Base-by-base conservation (phyloP, 169 alveolate genomes). In the Plasmodium yoelii region DNA sequence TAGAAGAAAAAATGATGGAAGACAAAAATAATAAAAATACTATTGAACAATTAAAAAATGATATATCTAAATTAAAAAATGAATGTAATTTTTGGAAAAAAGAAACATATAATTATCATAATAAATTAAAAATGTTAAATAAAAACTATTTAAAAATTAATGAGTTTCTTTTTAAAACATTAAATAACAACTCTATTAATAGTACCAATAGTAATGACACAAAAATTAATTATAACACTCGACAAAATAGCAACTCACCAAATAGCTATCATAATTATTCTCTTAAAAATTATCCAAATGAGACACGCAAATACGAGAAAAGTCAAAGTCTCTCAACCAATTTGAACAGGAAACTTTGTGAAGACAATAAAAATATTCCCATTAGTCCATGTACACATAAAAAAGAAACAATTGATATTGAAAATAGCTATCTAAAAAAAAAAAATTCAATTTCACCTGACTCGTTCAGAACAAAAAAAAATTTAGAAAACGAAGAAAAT, bases 31-130 rank as follows among this genome's bases (percentile, higher is more conserved):
- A 12, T 42, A 68, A 63, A 13, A 44, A 49, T 18, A 15, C 19
- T 13, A 63, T 77, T n/a, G 63, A 51, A 6, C 69, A 77, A 42
- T 59, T 77, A n/a, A 65, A 49, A 42, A 63, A 15, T 46, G 47
- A 61, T 64, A 19, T 47, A 22, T 28, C 13, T n/a, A 77, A 47
- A 39, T 18, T 77, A 44, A 46, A 55, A 34, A 77, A 63, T 13
- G 88, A 77, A 42, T 63, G 75, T 24, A 60, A 26, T 19, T 64
- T 39, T 42, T 77, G 88, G 88, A 77, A 77, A 59, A 77, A 42
- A 22, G 77, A 77, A 44, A 59, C 88, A 9, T 49, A 77, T 22
- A 49, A 77, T 57, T 77, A 77, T 56, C 77, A 77, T 26, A 63
- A 61, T 15, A 77, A 77, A 57, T 19, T 61, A 51, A 77, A 49